Conservation (phyloP, 1,284 basidiomycete genomes). For the Microbotryum intermedium region DNA sequence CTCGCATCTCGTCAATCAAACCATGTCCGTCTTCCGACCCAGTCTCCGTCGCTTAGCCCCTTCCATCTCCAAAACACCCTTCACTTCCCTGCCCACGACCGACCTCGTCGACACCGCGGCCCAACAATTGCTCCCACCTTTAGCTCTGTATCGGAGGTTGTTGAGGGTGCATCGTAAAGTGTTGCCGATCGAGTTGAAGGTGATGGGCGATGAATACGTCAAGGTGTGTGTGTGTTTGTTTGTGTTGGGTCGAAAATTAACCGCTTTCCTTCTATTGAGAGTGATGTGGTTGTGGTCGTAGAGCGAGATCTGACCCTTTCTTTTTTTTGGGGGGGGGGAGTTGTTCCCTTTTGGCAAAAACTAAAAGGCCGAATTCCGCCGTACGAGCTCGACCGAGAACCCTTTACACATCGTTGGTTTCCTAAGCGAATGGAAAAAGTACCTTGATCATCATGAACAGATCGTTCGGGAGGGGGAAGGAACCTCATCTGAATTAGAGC, state of each 20-base stretch:
- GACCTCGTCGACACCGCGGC: slow-evolving; percentile 3
- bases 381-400: slow-evolving; percentile 69
- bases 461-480: too few relatives aligned
- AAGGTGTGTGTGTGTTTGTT: too few relatives aligned
- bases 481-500: slow-evolving; percentile 28
- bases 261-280: too few relatives aligned
- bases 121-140: slow-evolving; percentile 57
- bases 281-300: too few relatives aligned
- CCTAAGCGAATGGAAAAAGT: slow-evolving; percentile 83
- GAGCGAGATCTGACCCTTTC: too few relatives aligned
- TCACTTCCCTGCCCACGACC: not conserved
- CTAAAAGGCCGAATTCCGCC: slow-evolving; percentile 60
- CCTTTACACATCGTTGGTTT: slow-evolving; percentile 85
- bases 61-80: not conserved
- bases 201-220: slow-evolving; percentile 75
- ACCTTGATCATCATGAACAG: slow-evolving; percentile 54
- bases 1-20: too few relatives aligned
- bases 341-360: too few relatives aligned
- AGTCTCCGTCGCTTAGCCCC: not conserved
- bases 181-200: slow-evolving; percentile 68
- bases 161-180: slow-evolving; percentile 62
- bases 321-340: too few relatives aligned
- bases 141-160: slow-evolving; percentile 71
- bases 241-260: too few relatives aligned
- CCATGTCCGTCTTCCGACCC: too few relatives aligned